A percentile compares a stretch with the other conserved stretches of the same genome.
Evolutionary conservation across 176 grass and related monocot genomes (phyloP).

Genomic region (Bonia amplexicaulis): DNA sequence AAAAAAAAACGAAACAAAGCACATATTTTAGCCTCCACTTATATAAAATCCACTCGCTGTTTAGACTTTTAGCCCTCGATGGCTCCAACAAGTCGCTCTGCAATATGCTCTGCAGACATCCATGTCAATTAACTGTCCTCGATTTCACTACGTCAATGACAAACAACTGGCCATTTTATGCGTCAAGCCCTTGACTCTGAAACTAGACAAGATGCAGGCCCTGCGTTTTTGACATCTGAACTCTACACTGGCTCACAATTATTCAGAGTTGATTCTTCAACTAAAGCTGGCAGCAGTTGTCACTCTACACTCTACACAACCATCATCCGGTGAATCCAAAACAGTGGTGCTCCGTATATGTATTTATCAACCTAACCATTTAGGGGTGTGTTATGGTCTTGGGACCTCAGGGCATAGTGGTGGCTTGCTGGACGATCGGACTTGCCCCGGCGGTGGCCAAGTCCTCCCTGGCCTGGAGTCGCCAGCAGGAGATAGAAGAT

Average conservation of each 20-base stretch:
- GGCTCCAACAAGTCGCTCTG: background rate
- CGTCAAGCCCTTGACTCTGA: conserved; percentile 29
- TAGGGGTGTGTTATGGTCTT: too few species aligned
- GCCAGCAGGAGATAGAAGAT: too few species aligned
- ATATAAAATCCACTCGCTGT: background rate
- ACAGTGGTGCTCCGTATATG: too few species aligned
- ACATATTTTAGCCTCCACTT: background rate
- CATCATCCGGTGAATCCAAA: background rate
- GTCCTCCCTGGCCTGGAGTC: too few species aligned
- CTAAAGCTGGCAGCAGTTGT: conserved; percentile 6
- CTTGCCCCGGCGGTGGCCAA: too few species aligned
- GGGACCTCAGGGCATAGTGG: too few species aligned
- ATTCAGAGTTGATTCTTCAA: conserved; percentile 12
- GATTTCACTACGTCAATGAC: background rate
- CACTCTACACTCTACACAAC: background rate
- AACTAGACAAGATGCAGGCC: background rate
- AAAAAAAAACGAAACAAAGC: background rate
- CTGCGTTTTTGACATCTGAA: background rate
- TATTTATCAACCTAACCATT: too few species aligned
- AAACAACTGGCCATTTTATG: background rate
- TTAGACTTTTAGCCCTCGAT: background rate
- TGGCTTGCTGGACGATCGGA: too few species aligned
- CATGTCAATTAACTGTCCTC: background rate
- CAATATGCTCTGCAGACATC: background rate
- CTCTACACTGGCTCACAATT: background rate